Percentiles rank a stretch among this genome's conserved stretches.
Conservation (phyloP, 2,329 filamentous ascomycete species). For the Xylariaceae sp. region DNA sequence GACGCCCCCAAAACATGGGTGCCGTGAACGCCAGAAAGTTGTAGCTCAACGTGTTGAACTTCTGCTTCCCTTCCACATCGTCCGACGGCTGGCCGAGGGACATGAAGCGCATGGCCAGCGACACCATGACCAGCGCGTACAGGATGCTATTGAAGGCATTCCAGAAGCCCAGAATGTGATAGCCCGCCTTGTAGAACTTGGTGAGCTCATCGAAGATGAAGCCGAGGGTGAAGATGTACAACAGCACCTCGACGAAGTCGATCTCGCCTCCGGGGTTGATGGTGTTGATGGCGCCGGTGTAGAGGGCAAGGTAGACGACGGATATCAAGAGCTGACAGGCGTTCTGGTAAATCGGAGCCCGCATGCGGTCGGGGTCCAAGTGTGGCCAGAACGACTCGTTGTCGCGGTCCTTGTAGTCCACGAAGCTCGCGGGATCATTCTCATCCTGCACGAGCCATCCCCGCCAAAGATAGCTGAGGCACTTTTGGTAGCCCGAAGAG, state of each 20-base stretch:
- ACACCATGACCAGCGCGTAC: conserved; percentile 72
- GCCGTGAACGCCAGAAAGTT: conserved; percentile 91
- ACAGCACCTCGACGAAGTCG: conserved; percentile 73
- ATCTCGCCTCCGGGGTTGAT: conserved; percentile 81
- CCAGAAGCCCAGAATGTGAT: conserved; percentile 92
- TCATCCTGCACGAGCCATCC: conserved; percentile 98
- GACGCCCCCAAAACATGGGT: conserved; percentile 93
- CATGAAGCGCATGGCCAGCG: conserved; percentile 72
- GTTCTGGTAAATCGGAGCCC: conserved; percentile 89
- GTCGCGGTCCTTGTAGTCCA: conserved; percentile 79
- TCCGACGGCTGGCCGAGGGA: conserved; percentile 59
- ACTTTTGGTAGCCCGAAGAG: conserved; percentile 92
- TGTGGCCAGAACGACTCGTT: conserved; percentile 74
- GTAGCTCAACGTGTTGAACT: conserved; percentile 79
- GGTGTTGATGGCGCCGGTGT: conserved; percentile 88
- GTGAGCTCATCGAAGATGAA: conserved; percentile 82
- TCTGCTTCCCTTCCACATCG: conserved; percentile 46
- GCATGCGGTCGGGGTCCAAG: conserved; percentile 90
- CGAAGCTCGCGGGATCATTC: conserved; percentile 79
- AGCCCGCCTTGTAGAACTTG: conserved; percentile 92
- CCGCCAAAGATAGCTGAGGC: conserved; percentile 85
- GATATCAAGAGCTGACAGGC: conserved; percentile 80
- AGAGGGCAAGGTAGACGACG: conserved; percentile 75
- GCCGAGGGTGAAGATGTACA: conserved; percentile 88
- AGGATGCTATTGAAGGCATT: conserved; percentile 87